phyloP scores from a whole-genome alignment of 1,139 yeast species.

The Zygoascus meyerae region DNA sequence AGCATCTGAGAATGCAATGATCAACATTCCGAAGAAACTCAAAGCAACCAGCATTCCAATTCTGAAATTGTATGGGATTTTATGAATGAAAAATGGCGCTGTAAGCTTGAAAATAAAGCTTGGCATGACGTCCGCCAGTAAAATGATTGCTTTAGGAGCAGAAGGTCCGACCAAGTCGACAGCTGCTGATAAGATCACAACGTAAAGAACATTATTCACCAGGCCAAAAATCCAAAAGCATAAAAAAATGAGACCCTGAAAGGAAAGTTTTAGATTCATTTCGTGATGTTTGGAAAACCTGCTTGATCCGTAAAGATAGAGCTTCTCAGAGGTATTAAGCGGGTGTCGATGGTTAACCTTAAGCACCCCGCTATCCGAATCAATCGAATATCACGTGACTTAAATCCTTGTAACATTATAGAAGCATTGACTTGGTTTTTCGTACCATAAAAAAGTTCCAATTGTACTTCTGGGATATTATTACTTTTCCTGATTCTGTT shows the following conservation, averaged over 20 bases:
- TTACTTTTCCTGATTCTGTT: no score
- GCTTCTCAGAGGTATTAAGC: no score
- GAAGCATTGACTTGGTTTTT: no score
- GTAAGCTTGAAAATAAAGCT: constrained; percentile 62
- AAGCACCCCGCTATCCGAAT: no score
- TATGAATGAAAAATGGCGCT: constrained; percentile 77
- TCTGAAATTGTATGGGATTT: constrained; percentile 52
- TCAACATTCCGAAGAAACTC: constrained; percentile 71
- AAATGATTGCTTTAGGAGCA: constrained; percentile 79
- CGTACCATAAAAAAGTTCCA: no score
- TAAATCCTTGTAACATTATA: no score
- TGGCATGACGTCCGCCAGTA: constrained; percentile 83
- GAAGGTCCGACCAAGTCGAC: constrained; percentile 79
- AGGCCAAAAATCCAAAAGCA: constrained; percentile 78
- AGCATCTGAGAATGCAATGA: constrained; percentile 46
- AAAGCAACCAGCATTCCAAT: constrained; percentile 50
- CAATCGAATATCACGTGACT: no score
- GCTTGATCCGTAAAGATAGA: no score
- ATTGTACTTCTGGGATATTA: no score
- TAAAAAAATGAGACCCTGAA: constrained; percentile 15
- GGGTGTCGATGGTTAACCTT: no score
- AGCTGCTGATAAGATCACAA: constrained; percentile 87
- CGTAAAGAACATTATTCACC: constrained; percentile 82
- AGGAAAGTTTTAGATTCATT: constrained; percentile 8
- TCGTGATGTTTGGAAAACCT: background rate